Evolutionary conservation across 331 rosid species (phyloP).

Genomic region (Prunus yedoensis): DNA sequence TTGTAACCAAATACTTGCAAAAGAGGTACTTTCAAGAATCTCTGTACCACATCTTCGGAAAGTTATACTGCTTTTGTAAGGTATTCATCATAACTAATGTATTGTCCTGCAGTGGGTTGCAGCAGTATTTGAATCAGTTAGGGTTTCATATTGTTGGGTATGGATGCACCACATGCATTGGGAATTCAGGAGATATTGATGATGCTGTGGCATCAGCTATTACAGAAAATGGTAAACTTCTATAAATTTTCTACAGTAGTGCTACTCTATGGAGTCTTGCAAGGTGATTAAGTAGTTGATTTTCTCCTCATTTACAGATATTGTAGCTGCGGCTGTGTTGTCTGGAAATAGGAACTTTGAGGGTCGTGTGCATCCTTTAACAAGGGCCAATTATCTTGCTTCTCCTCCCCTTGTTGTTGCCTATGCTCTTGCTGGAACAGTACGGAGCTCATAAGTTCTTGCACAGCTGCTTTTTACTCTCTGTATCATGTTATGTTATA

Average conservation of each 20-base stretch:
- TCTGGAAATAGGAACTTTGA: constrained; percentile 92
- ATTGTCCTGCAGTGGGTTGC: constrained; percentile 59
- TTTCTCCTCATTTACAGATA: constrained; percentile 45
- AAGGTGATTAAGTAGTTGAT: constrained; percentile 21
- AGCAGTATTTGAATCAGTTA: constrained; percentile 74
- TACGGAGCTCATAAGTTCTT: constrained; percentile 40
- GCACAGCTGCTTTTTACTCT: neutral
- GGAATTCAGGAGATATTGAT: constrained; percentile 81
- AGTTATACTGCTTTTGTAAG: neutral
- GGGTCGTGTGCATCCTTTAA: constrained; percentile 90
- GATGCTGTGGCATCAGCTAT: constrained; percentile 79
- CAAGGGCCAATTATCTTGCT: constrained; percentile 92
- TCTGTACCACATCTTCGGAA: constrained; percentile 8
- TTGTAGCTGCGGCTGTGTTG: constrained; percentile 84
- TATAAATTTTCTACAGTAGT: constrained; percentile 10
- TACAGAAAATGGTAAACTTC: constrained; percentile 60
- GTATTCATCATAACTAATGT: constrained; percentile 25
- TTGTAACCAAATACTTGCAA: constrained; percentile 77
- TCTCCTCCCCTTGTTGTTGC: constrained; percentile 95
- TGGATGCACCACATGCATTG: constrained; percentile 93
- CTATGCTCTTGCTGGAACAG: constrained; percentile 91
- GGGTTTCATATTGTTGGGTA: constrained; percentile 84
- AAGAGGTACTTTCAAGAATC: constrained; percentile 51
- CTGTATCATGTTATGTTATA: neutral
- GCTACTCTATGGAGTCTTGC: constrained; percentile 10